Percentiles rank a stretch among this genome's conserved stretches.
phyloP scores from a whole-genome alignment of 23 red algal genomes.

The Gracilaria vermiculophylla region DNA sequence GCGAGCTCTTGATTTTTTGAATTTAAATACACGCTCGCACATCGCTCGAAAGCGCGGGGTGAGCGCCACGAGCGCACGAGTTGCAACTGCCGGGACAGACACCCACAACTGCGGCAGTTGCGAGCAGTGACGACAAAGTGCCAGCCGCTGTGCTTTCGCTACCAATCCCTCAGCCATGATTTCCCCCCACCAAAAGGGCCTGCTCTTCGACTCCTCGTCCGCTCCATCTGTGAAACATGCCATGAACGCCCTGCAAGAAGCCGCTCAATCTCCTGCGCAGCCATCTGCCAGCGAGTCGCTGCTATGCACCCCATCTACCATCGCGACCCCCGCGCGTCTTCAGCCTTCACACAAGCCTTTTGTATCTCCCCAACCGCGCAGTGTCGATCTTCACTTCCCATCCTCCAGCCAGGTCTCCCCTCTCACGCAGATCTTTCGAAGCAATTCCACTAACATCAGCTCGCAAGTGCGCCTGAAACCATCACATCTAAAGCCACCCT shows the following conservation, averaged over 20 bases:
- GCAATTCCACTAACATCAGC: neutral
- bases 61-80: no score
- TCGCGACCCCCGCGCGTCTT: slow-evolving; percentile 1
- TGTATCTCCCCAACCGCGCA: slow-evolving; percentile 9
- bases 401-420: neutral
- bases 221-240: neutral
- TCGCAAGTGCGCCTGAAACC: neutral
- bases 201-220: neutral
- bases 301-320: slow-evolving; percentile 1
- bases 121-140: neutral
- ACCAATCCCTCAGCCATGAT: neutral
- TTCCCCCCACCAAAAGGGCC: neutral
- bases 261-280: slow-evolving; percentile 5
- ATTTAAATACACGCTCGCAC: neutral
- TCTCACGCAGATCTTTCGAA: slow-evolving; percentile 10
- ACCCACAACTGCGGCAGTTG: neutral
- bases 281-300: neutral
- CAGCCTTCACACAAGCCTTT: neutral
- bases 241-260: slow-evolving; percentile 15
- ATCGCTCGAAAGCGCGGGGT: neutral
- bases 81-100: neutral
- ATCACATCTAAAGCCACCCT: neutral
- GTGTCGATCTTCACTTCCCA: neutral
- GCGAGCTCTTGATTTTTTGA: neutral
- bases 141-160: neutral